phyloP scores from a whole-genome alignment of 768 basidiomycete species.

The Calvatia gigantea region DNA sequence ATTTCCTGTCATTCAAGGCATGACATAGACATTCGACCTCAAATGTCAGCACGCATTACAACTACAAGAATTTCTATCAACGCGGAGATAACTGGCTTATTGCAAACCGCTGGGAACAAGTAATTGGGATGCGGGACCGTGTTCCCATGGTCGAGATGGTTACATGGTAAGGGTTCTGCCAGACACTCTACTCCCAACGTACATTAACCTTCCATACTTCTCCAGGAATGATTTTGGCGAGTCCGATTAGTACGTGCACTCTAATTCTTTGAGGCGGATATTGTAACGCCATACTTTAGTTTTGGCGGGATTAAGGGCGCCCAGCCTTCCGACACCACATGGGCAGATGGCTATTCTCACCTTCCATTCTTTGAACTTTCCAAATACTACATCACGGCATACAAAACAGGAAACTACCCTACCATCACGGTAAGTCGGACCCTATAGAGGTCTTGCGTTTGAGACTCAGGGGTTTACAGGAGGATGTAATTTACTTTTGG shows the following conservation, averaged over 20 bases:
- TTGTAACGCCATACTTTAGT: slow-evolving; percentile 21
- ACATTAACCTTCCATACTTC: not conserved
- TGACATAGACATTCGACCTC: slow-evolving; percentile 17
- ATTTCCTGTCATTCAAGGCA: not conserved
- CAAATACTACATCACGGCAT: slow-evolving; percentile 62
- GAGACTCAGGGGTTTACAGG: slow-evolving; percentile 21
- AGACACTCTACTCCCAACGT: not conserved
- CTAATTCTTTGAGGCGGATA: not conserved
- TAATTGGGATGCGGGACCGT: slow-evolving; percentile 53
- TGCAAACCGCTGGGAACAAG: slow-evolving; percentile 66
- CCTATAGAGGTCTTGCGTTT: slow-evolving; percentile 15
- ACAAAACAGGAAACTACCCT: slow-evolving; percentile 64
- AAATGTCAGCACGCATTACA: slow-evolving; percentile 41
- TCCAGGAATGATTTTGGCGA: slow-evolving; percentile 74
- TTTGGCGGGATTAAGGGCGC: slow-evolving; percentile 56
- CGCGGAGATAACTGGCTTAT: slow-evolving; percentile 67
- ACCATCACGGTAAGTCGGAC: slow-evolving; percentile 44
- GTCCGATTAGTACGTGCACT: slow-evolving; percentile 53
- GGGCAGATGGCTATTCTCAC: slow-evolving; percentile 41
- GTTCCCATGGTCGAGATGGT: slow-evolving; percentile 62
- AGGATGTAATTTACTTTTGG: slow-evolving; percentile 53
- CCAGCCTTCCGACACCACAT: slow-evolving; percentile 41
- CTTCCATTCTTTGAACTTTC: slow-evolving; percentile 60
- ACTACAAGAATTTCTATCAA: slow-evolving; percentile 65
- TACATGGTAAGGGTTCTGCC: slow-evolving; percentile 46